These are phyloP conservation scores for Fonsecaea multimorphosa DNA, from an alignment of 2,329 filamentous ascomycete species.

Conservation along the genomic window DNA sequence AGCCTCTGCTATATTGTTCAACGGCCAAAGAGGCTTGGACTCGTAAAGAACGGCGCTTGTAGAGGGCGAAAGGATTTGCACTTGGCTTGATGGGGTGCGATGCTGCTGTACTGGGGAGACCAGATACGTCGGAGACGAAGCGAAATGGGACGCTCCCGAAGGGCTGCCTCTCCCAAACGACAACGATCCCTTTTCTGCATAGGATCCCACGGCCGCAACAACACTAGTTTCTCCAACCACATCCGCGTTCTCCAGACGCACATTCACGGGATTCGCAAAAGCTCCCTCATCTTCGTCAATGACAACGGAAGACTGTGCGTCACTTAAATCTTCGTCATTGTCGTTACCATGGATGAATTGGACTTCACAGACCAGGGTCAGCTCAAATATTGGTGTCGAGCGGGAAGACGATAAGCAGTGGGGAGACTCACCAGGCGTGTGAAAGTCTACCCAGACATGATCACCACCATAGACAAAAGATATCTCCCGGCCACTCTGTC, in stretches of 20 bases:
- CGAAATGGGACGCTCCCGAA: background rate
- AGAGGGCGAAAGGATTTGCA: slow-evolving; percentile 6
- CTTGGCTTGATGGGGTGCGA: slow-evolving; percentile 1
- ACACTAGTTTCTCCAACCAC: background rate
- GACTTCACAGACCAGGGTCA: background rate
- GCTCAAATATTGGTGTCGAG: background rate
- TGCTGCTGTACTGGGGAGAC: background rate
- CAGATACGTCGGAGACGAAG: background rate
- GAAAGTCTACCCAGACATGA: slow-evolving; percentile 9
- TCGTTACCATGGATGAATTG: background rate
- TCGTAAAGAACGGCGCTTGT: slow-evolving; percentile 6
- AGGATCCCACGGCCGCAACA: background rate
- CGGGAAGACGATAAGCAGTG: background rate
- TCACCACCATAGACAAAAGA: slow-evolving; percentile 4
- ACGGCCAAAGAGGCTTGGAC: slow-evolving; percentile 2
- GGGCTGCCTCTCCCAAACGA: background rate
- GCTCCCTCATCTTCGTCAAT: slow-evolving; percentile 3
- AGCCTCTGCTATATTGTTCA: slow-evolving; percentile 3
- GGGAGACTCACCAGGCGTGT: background rate
- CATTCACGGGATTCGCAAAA: background rate
- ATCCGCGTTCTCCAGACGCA: background rate
- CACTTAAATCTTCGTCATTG: background rate
- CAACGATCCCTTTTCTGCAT: background rate
- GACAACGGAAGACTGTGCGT: background rate
- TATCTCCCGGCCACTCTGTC: slow-evolving; percentile 3